Evolutionary conservation across 1,139 yeast genomes (phyloP), one percentile per base, ranked within the genome.

Genomic region (Debaryomycetaceae sp.): DNA sequence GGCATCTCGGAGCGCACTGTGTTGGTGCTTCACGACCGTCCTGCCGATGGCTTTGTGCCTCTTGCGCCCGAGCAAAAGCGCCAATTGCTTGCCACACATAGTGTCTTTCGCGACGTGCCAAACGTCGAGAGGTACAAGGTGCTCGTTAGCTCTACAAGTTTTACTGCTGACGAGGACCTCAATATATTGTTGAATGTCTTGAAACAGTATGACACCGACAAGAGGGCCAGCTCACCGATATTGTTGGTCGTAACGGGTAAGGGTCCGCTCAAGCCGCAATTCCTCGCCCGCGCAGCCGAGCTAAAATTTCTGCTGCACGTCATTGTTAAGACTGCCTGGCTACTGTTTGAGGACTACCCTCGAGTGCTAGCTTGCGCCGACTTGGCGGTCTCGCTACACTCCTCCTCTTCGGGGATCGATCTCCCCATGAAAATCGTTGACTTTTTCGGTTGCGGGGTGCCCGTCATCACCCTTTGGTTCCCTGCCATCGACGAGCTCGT

Each of bases 391-490:
- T 91, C 97, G 0, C 62, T 93, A 36, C 99, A 93, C 54, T 75
- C 82, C 4, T 88, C 97, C 0, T 83, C 95, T 23, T 83, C 95
- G 34, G 98, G 99, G 0, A 68, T 85, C 38, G 99, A 93, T 49
- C 65, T 93, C 36, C 99, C 99, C 1, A 93, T 93, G 99, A 93
- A 93, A 54, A 84, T 91, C 25, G 82, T 91, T 6, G 99, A 91
- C 49, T 80, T 91, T 72, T 89, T 89, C 64, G 98, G 98, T 0
- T 85, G 94, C 41, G 98, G 98, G 0, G 64, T 91, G 5, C 99
- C 98, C 1, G 97, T 88, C 0, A 65, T 89, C 3, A 77, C 96
- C 0, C 61, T 89, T 34, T 62, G 68, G 24, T 91, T 84, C 51
- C 78, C 83, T 0, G 93, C 95, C 6, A 68, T 83, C 15, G 60